A percentile compares a stretch with the other conserved stretches of the same genome.
Evolutionary conservation across 108 stramenopile genomes (phyloP).

Genomic region (Mediolabrus comicus): DNA sequence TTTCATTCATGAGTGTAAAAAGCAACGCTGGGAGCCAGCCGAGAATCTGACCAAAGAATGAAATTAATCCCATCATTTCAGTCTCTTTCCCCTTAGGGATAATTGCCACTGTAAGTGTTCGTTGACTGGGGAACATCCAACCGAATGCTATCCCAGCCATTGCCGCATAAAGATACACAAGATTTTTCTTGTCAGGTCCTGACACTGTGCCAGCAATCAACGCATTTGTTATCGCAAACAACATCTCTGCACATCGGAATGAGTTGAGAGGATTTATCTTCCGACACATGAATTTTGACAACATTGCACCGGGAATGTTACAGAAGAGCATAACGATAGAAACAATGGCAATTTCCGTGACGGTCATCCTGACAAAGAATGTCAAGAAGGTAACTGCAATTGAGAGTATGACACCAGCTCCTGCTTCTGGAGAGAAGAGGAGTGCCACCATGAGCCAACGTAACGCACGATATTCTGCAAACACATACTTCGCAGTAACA

Average conservation of each 20-base stretch:
- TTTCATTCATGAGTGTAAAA: constrained; percentile 72
- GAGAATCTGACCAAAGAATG: constrained; percentile 54
- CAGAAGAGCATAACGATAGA: constrained; percentile 42
- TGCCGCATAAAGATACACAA: constrained; percentile 26
- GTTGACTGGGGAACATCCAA: constrained; percentile 55
- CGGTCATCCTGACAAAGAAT: constrained; percentile 35
- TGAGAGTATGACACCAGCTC: constrained; percentile 41
- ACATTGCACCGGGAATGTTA: constrained; percentile 50
- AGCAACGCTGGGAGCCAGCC: constrained; percentile 75
- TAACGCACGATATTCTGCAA: constrained; percentile 29
- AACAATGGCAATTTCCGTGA: constrained; percentile 42
- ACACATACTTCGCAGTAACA: constrained; percentile 28
- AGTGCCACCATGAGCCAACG: constrained; percentile 50
- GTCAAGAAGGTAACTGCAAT: constrained; percentile 61
- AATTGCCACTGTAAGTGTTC: constrained; percentile 31
- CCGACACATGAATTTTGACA: constrained; percentile 41
- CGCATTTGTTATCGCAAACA: constrained; percentile 22
- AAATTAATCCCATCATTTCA: constrained; percentile 63
- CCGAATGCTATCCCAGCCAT: constrained; percentile 35
- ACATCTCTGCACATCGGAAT: constrained; percentile 33
- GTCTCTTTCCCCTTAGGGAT: constrained; percentile 54
- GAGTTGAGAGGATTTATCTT: constrained; percentile 48
- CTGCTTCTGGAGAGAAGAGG: constrained; percentile 52
- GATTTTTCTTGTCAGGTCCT: constrained; percentile 26
- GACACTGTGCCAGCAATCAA: constrained; percentile 43